Base-by-base conservation (phyloP, 2,329 filamentous ascomycete species). In the Clarireedia paspali region DNA sequence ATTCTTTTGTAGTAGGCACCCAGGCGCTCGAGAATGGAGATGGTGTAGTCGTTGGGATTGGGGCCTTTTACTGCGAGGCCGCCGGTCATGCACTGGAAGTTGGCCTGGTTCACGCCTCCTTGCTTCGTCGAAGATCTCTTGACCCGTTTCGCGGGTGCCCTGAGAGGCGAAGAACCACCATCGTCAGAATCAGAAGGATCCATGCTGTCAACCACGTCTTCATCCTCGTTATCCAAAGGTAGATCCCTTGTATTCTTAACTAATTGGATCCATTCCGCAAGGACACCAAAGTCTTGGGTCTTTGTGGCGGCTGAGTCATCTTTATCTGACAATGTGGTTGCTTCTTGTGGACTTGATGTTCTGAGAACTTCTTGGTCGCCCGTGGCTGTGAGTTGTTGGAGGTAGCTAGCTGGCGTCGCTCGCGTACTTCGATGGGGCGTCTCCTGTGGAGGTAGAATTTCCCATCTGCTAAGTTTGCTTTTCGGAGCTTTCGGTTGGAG, bases 1-100 rank as follows among this genome's bases (percentile, higher is more conserved):
- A 81, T 82, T 6, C 84, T 78, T 4, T 79, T 80, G 68, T 96
- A 95, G 69, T 92, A 87, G 53, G 85, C 79, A 44, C 82, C 79
- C 88, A 96, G 91, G 62, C 87, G 77, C 64, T 90, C 81, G 5
- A 96, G 75, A 2, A 94, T 75, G 47, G 87, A 79, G 50, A 96
- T 91, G 0, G 88, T 95, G 12, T 79, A 75, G 1, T 75, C 74
- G 67, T 96, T 97, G 0, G 89, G 88, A 62, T 87, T 89, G 12
- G 73, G 67, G 0, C 71, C 66, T 1, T 52, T 48, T 1, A 14
- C 71, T 67, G 71, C 74, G 2, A 71, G 75, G 9, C 80, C 79
- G 2, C 77, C 78, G 36, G 70, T 73, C 67, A 80, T 77, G 64
- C 81, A 84, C 14, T 74, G 73, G 58, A 83, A 84, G 1, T 72